Evolutionary conservation across 345 rosid genomes (phyloP), one percentile per base, ranked within the genome.

Genomic region (Melastoma malabathricum): DNA sequence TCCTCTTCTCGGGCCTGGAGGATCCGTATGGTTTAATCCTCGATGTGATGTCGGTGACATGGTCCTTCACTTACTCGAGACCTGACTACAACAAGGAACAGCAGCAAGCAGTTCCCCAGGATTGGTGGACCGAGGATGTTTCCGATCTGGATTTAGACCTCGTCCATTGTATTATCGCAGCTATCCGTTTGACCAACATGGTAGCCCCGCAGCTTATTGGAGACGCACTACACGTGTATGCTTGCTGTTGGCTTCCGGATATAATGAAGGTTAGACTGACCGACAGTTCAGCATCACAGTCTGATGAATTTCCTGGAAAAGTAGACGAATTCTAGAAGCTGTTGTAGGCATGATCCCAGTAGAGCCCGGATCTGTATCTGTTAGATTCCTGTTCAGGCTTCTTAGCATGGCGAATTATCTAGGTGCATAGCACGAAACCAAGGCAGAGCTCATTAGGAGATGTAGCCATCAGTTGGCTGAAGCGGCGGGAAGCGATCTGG

Each of bases 61-160:
- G 99, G 97, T 88, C 99, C 51, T 78, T 72, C 56, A 84, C 95
- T 44, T 93, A 93, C 56, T 79, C 94, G 3, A 76, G 99, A 67
- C 77, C 71, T 52, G 95, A 95, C 48, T 81, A 77, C 53, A 56
- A 48, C 41, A 86, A 76, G 61, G 75, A 69, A 58, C 67, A 75
- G 58, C 84, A 69, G 13, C 84, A 64, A 45, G 69, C 84, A 16
- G 89, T 69, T 43, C 99, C 99, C 43, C 81, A 68, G 59, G 99
- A 93, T 71, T 93, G 97, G 99, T 93, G 99, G 97, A 88, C 95
- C 1, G 99, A 93, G 58, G 95, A 93, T 68, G 65, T 85, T 68
- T 77, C 95, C 5, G 90, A 85, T 64, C 94, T 93, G 18, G 94
- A 93, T 49, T 63, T 93, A 57, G 97, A 88, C 71, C 78, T 88